Percentiles rank a stretch among this genome's conserved stretches.
Evolutionary conservation across 2,329 filamentous ascomycete genomes (phyloP).

Genomic region (Sporothrix curviconia): DNA sequence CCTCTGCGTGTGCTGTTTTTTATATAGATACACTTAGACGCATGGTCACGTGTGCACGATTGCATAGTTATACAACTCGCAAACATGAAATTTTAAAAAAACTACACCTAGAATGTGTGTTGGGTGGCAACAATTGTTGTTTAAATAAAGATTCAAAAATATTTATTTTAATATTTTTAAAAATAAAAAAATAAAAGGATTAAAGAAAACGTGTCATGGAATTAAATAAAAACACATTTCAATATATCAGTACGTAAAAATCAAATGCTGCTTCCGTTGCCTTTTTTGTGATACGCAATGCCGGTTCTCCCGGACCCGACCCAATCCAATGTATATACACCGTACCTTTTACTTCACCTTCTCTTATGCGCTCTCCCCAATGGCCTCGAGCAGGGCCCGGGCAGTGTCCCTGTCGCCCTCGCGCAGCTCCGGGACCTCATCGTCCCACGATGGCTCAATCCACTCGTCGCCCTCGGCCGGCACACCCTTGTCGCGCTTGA

Average conservation of each 20-base stretch:
- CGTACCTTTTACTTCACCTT: neutral
- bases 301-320: neutral
- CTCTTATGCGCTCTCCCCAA: slow-evolving; percentile 23
- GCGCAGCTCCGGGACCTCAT: slow-evolving; percentile 10
- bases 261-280: neutral
- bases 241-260: neutral
- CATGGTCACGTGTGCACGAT: no score
- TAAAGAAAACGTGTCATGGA: neutral
- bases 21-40: no score
- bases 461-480: slow-evolving; percentile 30
- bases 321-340: no score
- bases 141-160: no score
- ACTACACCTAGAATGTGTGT: no score
- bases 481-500: slow-evolving; percentile 11
- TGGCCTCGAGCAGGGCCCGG: slow-evolving; percentile 32
- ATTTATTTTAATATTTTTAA: neutral
- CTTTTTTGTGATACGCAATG: neutral
- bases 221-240: neutral
- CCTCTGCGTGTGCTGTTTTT: no score
- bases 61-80: no score
- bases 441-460: slow-evolving; percentile 33
- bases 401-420: slow-evolving; percentile 33
- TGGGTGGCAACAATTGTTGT: no score
- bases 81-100: neutral
- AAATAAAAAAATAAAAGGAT: no score